Evolutionary conservation across 1,284 basidiomycete species (phyloP), one percentile per base, ranked within the genome.

Genomic region (Macrocybe sp.): DNA sequence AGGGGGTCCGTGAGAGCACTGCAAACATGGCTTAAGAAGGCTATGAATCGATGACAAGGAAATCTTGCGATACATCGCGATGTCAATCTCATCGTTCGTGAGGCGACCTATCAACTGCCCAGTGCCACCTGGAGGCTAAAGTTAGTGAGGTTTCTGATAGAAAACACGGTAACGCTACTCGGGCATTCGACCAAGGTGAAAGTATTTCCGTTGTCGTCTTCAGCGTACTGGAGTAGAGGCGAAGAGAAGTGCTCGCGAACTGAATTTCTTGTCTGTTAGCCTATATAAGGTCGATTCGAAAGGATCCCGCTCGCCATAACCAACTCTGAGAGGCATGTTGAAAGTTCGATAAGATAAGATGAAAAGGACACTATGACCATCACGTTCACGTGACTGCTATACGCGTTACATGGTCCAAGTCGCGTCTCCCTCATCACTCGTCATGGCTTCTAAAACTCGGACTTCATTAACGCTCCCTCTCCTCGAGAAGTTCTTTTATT

Each of bases 1-100:
- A 98, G 73, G 0, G 92, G 84, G 64, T 97, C 96, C 0, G 96
- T 98, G 45, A 99, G 79, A 0, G 95, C 96, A 54, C 92, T 91
- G 50, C 49, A 14, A 41, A 37, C 37, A 32, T 9, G 29, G 9
- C 29, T 14, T 50, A 6, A 37, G 35, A 32, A 7, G 31, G 36
- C 46, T 35, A 42, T 30, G 12, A 16, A 32, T n/a, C 11, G 22
- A 38, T 16, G 7, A 22, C 32, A 36, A 12, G 29, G n/a, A 12
- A 33, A 29, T 3, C 11, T 35, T 9, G 34, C 3, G 9, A 22
- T 58, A 90, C 90, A 95, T 87, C 12, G 90, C 92, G 33, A 97
- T 69, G 61, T 97, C 93, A 51, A 97, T 92, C 66, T 93, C 86
- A 56, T 90, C 81, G 51, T 87, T 85, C 34, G 84, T 81, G 46